phyloP scores from a whole-genome alignment of 2,329 filamentous ascomycete genomes.

The Didymella glomerata region DNA sequence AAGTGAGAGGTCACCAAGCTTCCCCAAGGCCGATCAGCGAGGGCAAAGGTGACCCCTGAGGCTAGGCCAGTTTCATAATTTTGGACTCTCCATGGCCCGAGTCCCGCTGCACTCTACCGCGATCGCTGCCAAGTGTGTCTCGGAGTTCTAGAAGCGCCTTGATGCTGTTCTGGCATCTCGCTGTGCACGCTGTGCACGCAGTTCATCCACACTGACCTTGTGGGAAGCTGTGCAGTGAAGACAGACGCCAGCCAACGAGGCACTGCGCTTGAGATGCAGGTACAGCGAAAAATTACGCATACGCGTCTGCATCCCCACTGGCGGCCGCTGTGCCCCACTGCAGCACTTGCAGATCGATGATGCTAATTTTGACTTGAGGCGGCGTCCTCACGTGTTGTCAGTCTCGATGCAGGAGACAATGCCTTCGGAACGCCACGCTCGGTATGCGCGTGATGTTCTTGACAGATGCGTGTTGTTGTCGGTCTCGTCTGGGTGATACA shows the following conservation, averaged over 20 bases:
- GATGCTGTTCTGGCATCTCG: slow-evolving; percentile 15
- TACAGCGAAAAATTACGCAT: slow-evolving; percentile 20
- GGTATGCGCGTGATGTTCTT: slow-evolving; percentile 11
- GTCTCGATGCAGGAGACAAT: slow-evolving; percentile 4
- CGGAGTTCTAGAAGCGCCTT: slow-evolving; percentile 18
- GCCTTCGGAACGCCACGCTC: slow-evolving; percentile 13
- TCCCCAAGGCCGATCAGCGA: slow-evolving; percentile 37
- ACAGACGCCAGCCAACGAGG: slow-evolving; percentile 8
- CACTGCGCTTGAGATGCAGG: slow-evolving; percentile 22
- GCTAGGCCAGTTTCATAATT: slow-evolving; percentile 37
- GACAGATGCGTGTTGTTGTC: slow-evolving; percentile 9
- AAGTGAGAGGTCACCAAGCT: slow-evolving; percentile 39
- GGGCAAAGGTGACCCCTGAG: slow-evolving; percentile 34
- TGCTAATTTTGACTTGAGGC: slow-evolving; percentile 16
- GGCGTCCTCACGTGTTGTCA: slow-evolving; percentile 13
- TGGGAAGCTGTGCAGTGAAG: neutral
- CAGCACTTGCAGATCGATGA: slow-evolving; percentile 21
- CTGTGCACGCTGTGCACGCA: slow-evolving; percentile 9
- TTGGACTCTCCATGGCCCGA: slow-evolving; percentile 20
- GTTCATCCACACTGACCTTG: slow-evolving; percentile 1
- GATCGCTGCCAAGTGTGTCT: slow-evolving; percentile 17
- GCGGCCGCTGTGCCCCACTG: slow-evolving; percentile 18
- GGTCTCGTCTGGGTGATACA: slow-evolving; percentile 20
- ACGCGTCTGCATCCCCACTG: slow-evolving; percentile 22
- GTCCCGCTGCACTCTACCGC: slow-evolving; percentile 17